Evolutionary conservation across 805 yeast species (phyloP), one percentile per base, ranked within the genome.

Genomic region (Clavispora fructus): DNA sequence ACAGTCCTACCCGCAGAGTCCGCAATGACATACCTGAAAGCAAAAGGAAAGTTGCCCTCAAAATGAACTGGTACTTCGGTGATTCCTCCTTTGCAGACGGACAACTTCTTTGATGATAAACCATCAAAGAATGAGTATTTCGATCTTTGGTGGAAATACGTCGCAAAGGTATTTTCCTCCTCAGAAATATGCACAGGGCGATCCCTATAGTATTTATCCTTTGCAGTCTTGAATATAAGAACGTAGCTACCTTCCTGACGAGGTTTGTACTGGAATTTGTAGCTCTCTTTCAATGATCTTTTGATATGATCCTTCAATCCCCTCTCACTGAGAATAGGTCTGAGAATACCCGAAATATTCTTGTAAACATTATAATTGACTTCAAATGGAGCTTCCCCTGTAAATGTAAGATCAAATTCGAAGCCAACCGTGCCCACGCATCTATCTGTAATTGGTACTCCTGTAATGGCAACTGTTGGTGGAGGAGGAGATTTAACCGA

Each of bases 351-450:
- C 35, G 65, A 54, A 4, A 57, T 48, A 53, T 68, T 54, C 46
- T 79, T 78, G 56, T 79, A 85, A 12, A 84, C 80, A 39, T 77
- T 74, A 49, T 84, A 83, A 35, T 73, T 76, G 23, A 89, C 73
- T 45, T 74, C 75, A 67, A 85, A 94, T 1, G 98, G 97, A 0
- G 96, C 86, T 27, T 82, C 78, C 14, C 99, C 98, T 6, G 77
- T 68, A 43, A 85, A 71, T 0, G 75, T 64, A 47, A 91, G 72
- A 42, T 83, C 87, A 48, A 90, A 80, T 23, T 71, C 70, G 54
- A 73, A 79, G 0, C 97, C 99, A 8, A 89, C 83, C 39, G 90
- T 88, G 0, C 99, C 99, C 28, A 94, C 86, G 68, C 99, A 94
- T 41, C 85, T 79, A 57, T 92, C 98, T 25, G 80, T 71, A 2